These are phyloP conservation scores for Rhynchosporium agropyri DNA, from an alignment of 2,329 filamentous ascomycete genomes.

Conservation along the genomic window DNA sequence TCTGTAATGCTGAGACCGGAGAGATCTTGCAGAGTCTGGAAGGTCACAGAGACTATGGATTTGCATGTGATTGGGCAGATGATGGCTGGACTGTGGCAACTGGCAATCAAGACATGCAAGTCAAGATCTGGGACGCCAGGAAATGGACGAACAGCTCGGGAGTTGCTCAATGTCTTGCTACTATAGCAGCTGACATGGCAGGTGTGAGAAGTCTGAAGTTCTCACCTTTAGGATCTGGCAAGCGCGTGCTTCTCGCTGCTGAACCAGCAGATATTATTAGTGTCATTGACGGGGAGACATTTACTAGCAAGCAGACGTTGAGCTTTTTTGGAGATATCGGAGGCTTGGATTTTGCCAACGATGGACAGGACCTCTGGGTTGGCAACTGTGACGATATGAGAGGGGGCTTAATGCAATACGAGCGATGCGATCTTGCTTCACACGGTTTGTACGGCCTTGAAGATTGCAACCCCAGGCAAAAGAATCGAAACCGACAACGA, in stretches of 20 bases:
- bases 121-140: conserved; percentile 77
- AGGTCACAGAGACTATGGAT: conserved; percentile 71
- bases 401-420: conserved; percentile 55
- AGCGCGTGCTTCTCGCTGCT: conserved; percentile 67
- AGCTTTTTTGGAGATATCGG: conserved; percentile 77
- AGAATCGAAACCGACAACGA: conserved; percentile 9
- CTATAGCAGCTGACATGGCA: conserved; percentile 66
- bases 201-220: conserved; percentile 71
- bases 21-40: conserved; percentile 57
- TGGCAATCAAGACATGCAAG: conserved; percentile 72
- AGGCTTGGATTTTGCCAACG: conserved; percentile 67
- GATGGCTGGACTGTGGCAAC: conserved; percentile 78
- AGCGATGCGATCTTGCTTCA: conserved; percentile 39
- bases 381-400: conserved; percentile 67
- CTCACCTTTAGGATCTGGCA: conserved; percentile 70
- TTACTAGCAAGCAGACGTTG: conserved; percentile 66
- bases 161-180: conserved; percentile 51
- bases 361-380: conserved; percentile 68
- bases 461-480: conserved; percentile 11
- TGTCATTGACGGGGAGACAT: conserved; percentile 69
- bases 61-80: conserved; percentile 78
- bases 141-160: conserved; percentile 63
- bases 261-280: conserved; percentile 76
- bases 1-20: conserved; percentile 70
- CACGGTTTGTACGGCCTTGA: conserved; percentile 34